These are phyloP conservation scores for Spathaspora passalidarum DNA, from an alignment of 805 yeast species.

Conservation along the genomic window DNA sequence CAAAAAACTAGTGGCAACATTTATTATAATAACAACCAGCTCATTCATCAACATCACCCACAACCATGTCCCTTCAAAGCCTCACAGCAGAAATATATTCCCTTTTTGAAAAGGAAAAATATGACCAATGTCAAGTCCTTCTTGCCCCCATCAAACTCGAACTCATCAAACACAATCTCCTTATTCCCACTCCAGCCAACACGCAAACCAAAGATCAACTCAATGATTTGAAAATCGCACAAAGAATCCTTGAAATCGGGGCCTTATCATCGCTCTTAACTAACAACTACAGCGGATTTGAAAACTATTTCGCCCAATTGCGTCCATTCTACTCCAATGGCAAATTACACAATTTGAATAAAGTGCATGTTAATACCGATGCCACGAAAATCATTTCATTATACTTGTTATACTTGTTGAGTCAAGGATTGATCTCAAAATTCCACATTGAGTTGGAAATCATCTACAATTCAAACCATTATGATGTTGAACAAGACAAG, in stretches of 20 bases:
- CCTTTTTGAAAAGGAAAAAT: slow-evolving; percentile 61
- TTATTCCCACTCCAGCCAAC: slow-evolving; percentile 55
- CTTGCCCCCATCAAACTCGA: slow-evolving; percentile 75
- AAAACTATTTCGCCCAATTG: slow-evolving; percentile 69
- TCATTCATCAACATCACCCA: not conserved
- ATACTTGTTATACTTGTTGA: slow-evolving; percentile 69
- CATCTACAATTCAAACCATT: slow-evolving; percentile 49
- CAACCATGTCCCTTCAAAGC: slow-evolving; percentile 57
- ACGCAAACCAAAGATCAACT: slow-evolving; percentile 40
- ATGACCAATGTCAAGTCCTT: slow-evolving; percentile 55
- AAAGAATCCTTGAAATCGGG: slow-evolving; percentile 84
- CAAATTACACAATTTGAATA: slow-evolving; percentile 47
- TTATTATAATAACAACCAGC: not conserved
- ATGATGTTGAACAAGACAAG: slow-evolving; percentile 61
- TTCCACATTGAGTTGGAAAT: slow-evolving; percentile 89
- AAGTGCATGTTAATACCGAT: slow-evolving; percentile 28
- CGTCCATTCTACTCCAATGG: slow-evolving; percentile 66
- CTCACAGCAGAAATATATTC: slow-evolving; percentile 67
- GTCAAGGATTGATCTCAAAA: slow-evolving; percentile 80
- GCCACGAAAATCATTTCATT: slow-evolving; percentile 67
- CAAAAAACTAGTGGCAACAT: not conserved
- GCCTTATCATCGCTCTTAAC: slow-evolving; percentile 74
- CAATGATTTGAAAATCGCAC: slow-evolving; percentile 72
- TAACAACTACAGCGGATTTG: slow-evolving; percentile 61
- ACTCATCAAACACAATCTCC: slow-evolving; percentile 70